A percentile compares a stretch with the other conserved stretches of the same genome.
These are phyloP conservation scores for Geosmithia flava DNA, from an alignment of 2,329 filamentous ascomycete genomes.

Conservation along the genomic window DNA sequence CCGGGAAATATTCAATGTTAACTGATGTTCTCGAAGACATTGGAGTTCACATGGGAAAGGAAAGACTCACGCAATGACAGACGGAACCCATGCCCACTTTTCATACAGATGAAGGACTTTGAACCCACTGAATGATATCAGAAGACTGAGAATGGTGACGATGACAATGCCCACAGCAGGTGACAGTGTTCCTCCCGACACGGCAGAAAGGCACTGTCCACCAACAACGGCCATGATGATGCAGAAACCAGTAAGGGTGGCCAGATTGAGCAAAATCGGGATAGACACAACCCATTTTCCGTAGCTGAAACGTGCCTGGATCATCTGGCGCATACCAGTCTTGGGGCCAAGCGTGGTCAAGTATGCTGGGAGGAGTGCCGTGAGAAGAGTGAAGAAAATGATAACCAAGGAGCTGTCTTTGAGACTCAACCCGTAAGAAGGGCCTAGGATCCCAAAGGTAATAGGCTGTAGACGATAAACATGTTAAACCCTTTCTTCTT, in stretches of 20 bases:
- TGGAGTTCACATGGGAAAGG: not conserved
- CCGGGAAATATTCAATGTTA: not conserved
- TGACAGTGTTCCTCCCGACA: constrained; percentile 33
- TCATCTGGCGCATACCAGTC: constrained; percentile 54
- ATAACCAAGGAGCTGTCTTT: constrained; percentile 46
- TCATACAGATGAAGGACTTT: constrained; percentile 44
- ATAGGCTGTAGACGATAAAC: constrained; percentile 25
- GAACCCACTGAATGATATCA: constrained; percentile 51
- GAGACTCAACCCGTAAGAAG: constrained; percentile 41
- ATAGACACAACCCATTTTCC: constrained; percentile 37
- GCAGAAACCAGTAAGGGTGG: constrained; percentile 48
- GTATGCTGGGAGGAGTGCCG: constrained; percentile 40
- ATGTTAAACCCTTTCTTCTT: not conserved
- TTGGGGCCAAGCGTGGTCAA: constrained; percentile 45
- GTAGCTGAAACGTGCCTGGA: constrained; percentile 52
- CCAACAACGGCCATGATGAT: constrained; percentile 50
- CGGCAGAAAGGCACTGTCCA: constrained; percentile 44
- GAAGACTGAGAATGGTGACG: constrained; percentile 40
- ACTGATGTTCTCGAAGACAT: not conserved
- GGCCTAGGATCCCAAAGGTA: constrained; percentile 51
- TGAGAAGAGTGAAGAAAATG: constrained; percentile 50
- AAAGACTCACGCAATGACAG: constrained; percentile 35
- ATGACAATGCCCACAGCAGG: constrained; percentile 48
- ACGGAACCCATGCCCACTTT: constrained; percentile 42
- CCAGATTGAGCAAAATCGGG: constrained; percentile 49